Evolutionary conservation across 108 stramenopile genomes (phyloP), one percentile per base, ranked within the genome.

Genomic region (Conticribra weissflogii): DNA sequence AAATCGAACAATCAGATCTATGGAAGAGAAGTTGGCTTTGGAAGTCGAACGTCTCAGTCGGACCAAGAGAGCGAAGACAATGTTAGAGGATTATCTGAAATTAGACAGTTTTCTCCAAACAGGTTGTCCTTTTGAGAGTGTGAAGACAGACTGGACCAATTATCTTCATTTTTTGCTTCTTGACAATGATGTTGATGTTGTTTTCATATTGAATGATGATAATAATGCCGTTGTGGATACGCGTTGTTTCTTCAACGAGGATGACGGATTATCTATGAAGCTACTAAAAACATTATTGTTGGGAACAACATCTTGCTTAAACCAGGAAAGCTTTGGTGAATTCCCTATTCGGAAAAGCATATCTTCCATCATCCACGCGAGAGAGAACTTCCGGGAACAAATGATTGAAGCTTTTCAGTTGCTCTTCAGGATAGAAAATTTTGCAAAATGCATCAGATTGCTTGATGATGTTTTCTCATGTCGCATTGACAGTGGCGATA

Each of bases 241-340:
- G 32, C 71, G 66, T 5, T 79, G 71, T 53, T 79, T 71, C 59
- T 63, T 72, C 54, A 79, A 72, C n/a, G n/a, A n/a, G n/a, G n/a
- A n/a, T 52, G 71, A 50, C 2, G 66, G 61, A 18, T 30, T 60
- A 5, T 27, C 78, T 3, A 72, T 72, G 2, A 61, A 72, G 24
- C 47, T 79, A 17, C 66, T 79, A 44, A 64, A 79, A 58, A 66
- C 66, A 9, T 41, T 72, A 23, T 31, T 79, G 5, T 41, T 79
- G 52, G 78, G 78, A 8, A 67, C 21, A 29, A 61, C 50, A 4
- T 54, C 54, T 17, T 30, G 29, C 23, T 49, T 34, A 2, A 16
- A 8, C 5, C 41, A 55, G 22, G 27, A 28, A n/a, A 19, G 21
- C 48, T 19, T 41, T 27, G 64, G 59, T 25, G 71, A 71, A 21